Base-by-base conservation (phyloP, 2,329 filamentous ascomycete genomes). In the Epichloe typhina region DNA sequence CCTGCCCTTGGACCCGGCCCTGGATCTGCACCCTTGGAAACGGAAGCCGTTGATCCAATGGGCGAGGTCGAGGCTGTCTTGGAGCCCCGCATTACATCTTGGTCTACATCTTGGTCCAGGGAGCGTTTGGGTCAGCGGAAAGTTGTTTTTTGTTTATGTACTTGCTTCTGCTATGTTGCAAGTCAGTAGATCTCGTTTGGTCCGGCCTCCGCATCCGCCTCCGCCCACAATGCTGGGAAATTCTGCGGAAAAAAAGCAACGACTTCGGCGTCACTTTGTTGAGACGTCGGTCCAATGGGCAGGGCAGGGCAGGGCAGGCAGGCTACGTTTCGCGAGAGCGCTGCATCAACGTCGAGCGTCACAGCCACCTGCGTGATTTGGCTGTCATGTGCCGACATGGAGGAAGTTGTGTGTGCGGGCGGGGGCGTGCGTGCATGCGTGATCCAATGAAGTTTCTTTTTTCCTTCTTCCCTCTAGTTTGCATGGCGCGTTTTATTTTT, bases 1-100 rank as follows among this genome's bases (percentile, higher is more conserved):
- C 7, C 6, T 6, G 21, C 1, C 26, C 26, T 8, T 31, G 26
- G 0, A 2, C 3, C 26, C 4, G 26, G 0, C 26, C 3, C 26
- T 31, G 26, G 3, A 31, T 31, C 26, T 31, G 26, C 8, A 31
- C 26, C 26, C 26, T 31, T 31, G 26, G 8, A 31, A 9, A 31
- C 8, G 8, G 8, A 31, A 9, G 4, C 26, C 9, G 3, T 31
- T 31, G 26, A 31, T 31, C 26, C 26, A 31, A 31, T 31, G 26
- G 26, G 8, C 26, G 26, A 31, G 26, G 8, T 31, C 26, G 26
- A 31, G 26, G 26, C 19, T 31, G 26, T 31, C 26, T 11, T 4
- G 26, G 26, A 31, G 26, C 26, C 26, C 26, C 26, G 26, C 26
- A 31, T 31, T 11, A 0, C 8, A 31, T 31, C 26, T 31, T 31